Evolutionary conservation across 208 protist species (phyloP), one percentile per base, ranked within the genome.

Genomic region (Acanthamoeba healyi): DNA sequence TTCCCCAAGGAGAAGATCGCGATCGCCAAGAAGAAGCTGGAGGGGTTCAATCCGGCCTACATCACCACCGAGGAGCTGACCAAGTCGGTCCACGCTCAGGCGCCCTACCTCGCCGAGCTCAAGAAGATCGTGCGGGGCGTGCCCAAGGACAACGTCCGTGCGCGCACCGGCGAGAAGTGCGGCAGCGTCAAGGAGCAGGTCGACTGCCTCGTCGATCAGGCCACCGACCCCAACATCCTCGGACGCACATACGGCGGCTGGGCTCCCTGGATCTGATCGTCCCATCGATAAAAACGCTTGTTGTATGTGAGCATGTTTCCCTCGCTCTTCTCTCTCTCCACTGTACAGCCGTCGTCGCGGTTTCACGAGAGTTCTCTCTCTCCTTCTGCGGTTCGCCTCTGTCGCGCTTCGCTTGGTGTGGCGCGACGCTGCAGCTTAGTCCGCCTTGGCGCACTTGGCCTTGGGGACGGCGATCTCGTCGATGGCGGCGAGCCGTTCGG

Each of bases 181-280:
- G 22, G 34, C 38, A 72, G 36, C 38, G 92, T 94, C 9, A 88
- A 89, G 56, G 92, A 94, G 56, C 77, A 94, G 49, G 97, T 99
- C 0, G 96, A 98, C 29, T 98, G 97, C 93, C 94, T 99, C 26
- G 88, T 99, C 44, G 97, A 98, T 70, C 94, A 98, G 61, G 97
- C 98, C 17, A 98, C 97, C 24, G 98, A 98, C 88, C 87, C 91
- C n/a, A 98, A 98, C 81, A 96, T 98, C 34, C 51, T 98, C 0
- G 97, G 96, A 22, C 95, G 98, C 65, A 95, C 95, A 0, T 99
- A 96, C 92, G 54, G 79, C 24, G 96, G 96, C 38, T 97, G 96
- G 96, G 79, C 82, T 19, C 65, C 88, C 34, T 96, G 94, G 49
- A 87, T 97, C 32, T 97, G 17, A 36, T n/a, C n/a, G n/a, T n/a